phyloP scores from a whole-genome alignment of 148 eudicot genomes.

The Vaccinium myrtillus region DNA sequence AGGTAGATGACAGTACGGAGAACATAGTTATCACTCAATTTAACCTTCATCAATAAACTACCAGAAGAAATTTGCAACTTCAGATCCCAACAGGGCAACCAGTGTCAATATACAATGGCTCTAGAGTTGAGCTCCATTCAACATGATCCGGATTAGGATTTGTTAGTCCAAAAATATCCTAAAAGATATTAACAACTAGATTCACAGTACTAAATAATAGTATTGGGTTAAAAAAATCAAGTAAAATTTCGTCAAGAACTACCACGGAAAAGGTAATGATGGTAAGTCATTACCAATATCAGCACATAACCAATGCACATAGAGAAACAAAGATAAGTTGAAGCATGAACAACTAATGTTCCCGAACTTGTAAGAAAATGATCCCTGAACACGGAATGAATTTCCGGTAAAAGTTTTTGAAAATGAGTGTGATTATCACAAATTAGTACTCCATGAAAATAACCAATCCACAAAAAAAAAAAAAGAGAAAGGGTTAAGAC shows the following conservation, averaged over 20 bases:
- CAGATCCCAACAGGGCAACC: background rate
- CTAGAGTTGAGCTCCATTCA: background rate
- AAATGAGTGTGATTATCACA: background rate
- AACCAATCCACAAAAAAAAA: too few relatives aligned
- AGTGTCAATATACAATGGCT: background rate
- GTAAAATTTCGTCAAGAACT: background rate
- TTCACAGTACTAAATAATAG: background rate
- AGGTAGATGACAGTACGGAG: background rate
- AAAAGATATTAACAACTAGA: background rate
- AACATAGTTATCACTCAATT: constrained; percentile 1
- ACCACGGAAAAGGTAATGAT: background rate
- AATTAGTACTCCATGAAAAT: background rate
- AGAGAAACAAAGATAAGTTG: background rate
- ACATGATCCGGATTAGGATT: background rate
- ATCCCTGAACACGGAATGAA: background rate
- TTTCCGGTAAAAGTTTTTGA: background rate
- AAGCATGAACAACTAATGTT: background rate
- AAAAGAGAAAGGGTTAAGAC: background rate
- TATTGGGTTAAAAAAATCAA: background rate
- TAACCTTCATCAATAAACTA: background rate
- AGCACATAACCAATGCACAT: background rate
- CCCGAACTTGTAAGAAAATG: background rate
- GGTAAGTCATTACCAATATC: background rate
- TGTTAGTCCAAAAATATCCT: background rate
- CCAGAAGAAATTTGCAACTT: background rate